A percentile compares a stretch with the other conserved stretches of the same genome.
Conservation (phyloP, 2,329 filamentous ascomycete species). For the Pseudocercospora crystallina region DNA sequence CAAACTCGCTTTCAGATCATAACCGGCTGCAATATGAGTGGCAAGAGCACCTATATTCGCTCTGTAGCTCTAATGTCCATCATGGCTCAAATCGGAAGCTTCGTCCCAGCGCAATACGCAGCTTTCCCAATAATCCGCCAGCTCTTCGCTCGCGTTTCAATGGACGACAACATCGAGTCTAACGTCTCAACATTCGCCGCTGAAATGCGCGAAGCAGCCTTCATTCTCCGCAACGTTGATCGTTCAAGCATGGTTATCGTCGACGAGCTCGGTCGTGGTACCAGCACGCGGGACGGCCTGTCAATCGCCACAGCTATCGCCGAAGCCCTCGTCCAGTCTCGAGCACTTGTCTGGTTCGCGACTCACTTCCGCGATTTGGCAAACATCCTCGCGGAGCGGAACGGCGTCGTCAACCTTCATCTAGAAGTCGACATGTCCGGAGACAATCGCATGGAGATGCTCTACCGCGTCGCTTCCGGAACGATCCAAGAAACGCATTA, state of each 20-base stretch:
- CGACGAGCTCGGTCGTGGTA: constrained; percentile 89
- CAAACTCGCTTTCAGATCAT: constrained; percentile 87
- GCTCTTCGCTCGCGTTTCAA: constrained; percentile 83
- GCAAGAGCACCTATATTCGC: constrained; percentile 93
- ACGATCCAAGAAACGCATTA: constrained; percentile 72
- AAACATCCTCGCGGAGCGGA: constrained; percentile 69
- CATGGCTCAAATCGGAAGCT: constrained; percentile 92
- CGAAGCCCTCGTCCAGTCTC: constrained; percentile 77
- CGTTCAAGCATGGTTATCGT: constrained; percentile 66
- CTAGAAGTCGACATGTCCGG: constrained; percentile 63
- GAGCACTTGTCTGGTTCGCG: constrained; percentile 83
- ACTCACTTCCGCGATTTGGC: constrained; percentile 89
- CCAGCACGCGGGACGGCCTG: constrained; percentile 82
- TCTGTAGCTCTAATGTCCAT: constrained; percentile 79
- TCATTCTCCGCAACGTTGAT: constrained; percentile 83
- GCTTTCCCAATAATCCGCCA: constrained; percentile 77
- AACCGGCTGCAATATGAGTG: constrained; percentile 97
- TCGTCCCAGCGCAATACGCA: constrained; percentile 83
- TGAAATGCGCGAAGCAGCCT: constrained; percentile 95
- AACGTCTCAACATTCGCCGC: constrained; percentile 92
- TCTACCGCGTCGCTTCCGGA: constrained; percentile 78
- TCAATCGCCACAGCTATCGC: constrained; percentile 88
- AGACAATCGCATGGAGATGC: constrained; percentile 71
- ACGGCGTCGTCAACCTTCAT: constrained; percentile 80
- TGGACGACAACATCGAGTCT: constrained; percentile 82